Evolutionary conservation across 169 alveolate genomes (phyloP).

Genomic region (Eimeria mitis): DNA sequence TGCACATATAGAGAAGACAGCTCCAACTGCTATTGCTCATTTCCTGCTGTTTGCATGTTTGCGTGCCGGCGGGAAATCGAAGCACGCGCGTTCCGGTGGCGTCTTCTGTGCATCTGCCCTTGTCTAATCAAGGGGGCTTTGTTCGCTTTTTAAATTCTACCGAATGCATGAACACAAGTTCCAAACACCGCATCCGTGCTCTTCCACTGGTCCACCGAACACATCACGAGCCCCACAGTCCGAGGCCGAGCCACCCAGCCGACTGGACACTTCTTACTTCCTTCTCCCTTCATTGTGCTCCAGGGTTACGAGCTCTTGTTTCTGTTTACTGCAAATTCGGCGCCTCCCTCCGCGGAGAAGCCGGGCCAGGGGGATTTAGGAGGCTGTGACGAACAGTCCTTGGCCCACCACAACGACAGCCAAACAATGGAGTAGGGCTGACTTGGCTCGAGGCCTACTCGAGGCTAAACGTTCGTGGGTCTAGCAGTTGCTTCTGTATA

Average conservation of each 20-base stretch:
- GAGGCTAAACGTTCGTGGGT: too few relatives aligned
- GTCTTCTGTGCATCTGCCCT: slow-evolving; percentile 8
- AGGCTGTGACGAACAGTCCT: neutral
- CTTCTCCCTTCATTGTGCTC: neutral
- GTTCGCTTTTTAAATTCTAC: neutral
- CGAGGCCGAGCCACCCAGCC: neutral
- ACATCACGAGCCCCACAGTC: slow-evolving; percentile 21
- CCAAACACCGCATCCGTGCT: neutral
- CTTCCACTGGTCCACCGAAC: slow-evolving; percentile 7
- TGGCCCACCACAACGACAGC: neutral
- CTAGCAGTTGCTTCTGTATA: too few relatives aligned
- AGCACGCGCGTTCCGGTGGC: neutral
- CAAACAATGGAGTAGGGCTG: neutral
- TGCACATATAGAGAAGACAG: neutral
- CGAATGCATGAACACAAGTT: neutral
- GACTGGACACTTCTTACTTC: neutral
- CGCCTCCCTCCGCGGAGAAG: neutral
- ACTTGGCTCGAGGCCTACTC: neutral
- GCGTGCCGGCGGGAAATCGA: slow-evolving; percentile 23
- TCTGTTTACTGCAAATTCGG: neutral
- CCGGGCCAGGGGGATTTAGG: neutral
- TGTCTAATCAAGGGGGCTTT: neutral
- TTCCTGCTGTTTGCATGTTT: neutral
- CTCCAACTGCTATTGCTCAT: neutral
- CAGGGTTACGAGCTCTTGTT: neutral